Conservation (phyloP, 169 alveolate genomes). For the Cryptosporidium sp. region DNA sequence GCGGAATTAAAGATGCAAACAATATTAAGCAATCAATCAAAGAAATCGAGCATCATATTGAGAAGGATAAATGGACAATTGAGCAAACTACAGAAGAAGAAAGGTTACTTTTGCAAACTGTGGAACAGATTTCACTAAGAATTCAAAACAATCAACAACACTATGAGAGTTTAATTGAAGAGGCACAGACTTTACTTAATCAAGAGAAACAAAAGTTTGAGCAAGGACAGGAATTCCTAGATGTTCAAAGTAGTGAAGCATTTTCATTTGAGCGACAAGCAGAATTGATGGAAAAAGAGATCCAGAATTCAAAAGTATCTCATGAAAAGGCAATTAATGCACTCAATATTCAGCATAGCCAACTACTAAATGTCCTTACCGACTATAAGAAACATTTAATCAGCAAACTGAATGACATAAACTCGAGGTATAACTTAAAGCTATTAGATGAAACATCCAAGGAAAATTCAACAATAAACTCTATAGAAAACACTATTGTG, state of each 20-base stretch:
- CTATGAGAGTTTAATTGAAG: conserved; percentile 72
- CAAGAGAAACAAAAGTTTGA: conserved; percentile 64
- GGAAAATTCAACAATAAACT: not conserved
- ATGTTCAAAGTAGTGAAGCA: conserved; percentile 63
- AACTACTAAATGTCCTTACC: conserved; percentile 9
- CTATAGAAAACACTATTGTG: not conserved
- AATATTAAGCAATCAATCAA: conserved; percentile 61
- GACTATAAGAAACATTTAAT: conserved; percentile 15
- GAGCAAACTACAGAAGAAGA: conserved; percentile 73
- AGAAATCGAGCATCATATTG: conserved; percentile 72
- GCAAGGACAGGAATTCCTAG: conserved; percentile 54
- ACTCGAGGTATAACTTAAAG: not conserved
- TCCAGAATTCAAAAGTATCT: conserved; percentile 18
- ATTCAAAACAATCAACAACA: conserved; percentile 73
- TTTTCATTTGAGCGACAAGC: conserved; percentile 74
- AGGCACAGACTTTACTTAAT: conserved; percentile 56
- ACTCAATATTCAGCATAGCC: conserved; percentile 28
- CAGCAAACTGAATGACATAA: not conserved
- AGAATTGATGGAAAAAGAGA: conserved; percentile 47
- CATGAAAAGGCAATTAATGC: conserved; percentile 60
- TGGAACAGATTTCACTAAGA: conserved; percentile 59
- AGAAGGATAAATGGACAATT: conserved; percentile 74
- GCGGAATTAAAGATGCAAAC: conserved; percentile 63
- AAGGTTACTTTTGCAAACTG: conserved; percentile 46
- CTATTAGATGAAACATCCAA: not conserved